Conservation (phyloP, 495 filamentous ascomycete genomes). For the Copromyces sp. region DNA sequence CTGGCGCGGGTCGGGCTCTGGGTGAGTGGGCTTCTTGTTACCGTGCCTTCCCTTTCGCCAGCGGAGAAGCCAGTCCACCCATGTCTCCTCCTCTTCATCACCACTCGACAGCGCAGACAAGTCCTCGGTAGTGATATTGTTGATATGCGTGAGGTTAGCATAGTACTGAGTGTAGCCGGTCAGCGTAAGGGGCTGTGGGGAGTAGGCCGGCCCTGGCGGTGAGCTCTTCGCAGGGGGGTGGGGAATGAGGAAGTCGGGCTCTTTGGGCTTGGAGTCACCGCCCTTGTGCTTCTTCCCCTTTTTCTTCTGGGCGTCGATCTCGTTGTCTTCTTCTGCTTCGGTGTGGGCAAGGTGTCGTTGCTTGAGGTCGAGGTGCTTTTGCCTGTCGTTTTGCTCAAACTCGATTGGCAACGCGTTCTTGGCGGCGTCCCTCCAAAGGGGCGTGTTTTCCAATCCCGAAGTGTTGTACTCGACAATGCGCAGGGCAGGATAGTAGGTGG, state of each 20-base stretch:
- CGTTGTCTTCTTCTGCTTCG: background rate
- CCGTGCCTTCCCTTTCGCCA: constrained; percentile 47
- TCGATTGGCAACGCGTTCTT: background rate
- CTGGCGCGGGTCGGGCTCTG: constrained; percentile 44
- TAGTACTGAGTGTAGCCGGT: constrained; percentile 81
- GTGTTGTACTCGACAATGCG: constrained; percentile 90
- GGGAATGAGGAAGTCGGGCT: constrained; percentile 56
- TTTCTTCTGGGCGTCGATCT: constrained; percentile 26
- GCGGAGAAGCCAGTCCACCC: constrained; percentile 19
- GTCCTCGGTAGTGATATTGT: constrained; percentile 37
- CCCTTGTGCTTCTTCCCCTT: constrained; percentile 44
- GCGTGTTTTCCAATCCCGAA: constrained; percentile 54
- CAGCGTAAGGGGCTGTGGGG: constrained; percentile 66
- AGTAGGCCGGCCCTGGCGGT: constrained; percentile 86
- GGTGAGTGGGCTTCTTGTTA: constrained; percentile 39
- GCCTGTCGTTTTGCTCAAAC: background rate
- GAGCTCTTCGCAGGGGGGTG: constrained; percentile 58
- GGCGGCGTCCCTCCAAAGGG: constrained; percentile 33
- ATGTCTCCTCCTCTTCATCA: constrained; percentile 11
- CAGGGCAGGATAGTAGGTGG: constrained; percentile 84
- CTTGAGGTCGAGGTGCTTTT: constrained; percentile 17
- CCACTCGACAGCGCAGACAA: background rate
- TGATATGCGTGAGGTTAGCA: constrained; percentile 83
- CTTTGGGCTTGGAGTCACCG: constrained; percentile 45
- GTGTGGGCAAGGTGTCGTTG: background rate